These are phyloP conservation scores for Sugiyamaella lignohabitans DNA, from an alignment of 805 yeast species.

Conservation along the genomic window DNA sequence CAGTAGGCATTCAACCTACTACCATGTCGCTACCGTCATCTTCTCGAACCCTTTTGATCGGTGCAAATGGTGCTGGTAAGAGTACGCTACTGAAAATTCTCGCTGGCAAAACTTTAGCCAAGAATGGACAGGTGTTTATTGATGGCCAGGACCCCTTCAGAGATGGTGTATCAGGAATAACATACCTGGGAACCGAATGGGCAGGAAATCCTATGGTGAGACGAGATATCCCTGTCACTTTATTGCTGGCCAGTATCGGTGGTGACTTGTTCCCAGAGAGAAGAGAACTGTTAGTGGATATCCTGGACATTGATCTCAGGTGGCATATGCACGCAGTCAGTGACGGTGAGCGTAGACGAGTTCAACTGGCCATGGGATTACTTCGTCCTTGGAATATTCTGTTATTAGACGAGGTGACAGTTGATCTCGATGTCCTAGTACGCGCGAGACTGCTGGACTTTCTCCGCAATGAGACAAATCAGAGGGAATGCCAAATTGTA, in stretches of 20 bases:
- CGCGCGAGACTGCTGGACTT: conserved; percentile 67
- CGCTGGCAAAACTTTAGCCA: conserved; percentile 86
- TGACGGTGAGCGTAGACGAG: conserved; percentile 94
- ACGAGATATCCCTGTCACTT: conserved; percentile 82
- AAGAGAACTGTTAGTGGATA: conserved; percentile 64
- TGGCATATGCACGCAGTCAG: conserved; percentile 93
- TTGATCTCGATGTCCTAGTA: conserved; percentile 90
- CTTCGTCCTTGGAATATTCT: conserved; percentile 84
- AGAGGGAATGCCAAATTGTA: conserved; percentile 67
- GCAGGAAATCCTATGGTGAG: conserved; percentile 85
- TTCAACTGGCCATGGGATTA: conserved; percentile 89
- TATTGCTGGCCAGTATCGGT: conserved; percentile 75
- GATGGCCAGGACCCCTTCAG: conserved; percentile 87
- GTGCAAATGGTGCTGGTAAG: conserved; percentile 98
- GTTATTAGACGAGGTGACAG: conserved; percentile 93
- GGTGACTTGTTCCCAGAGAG: conserved; percentile 69
- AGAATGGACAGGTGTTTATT: conserved; percentile 60
- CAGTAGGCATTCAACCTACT: conserved; percentile 63
- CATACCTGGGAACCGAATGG: conserved; percentile 97
- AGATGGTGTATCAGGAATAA: conserved; percentile 40
- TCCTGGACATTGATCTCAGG: conserved; percentile 75
- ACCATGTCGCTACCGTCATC: conserved; percentile 58
- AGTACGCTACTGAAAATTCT: conserved; percentile 77
- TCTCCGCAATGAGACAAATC: conserved; percentile 63
- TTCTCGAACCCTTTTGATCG: conserved; percentile 71